Evolutionary conservation across 2,329 filamentous ascomycete genomes (phyloP).

Genomic region (Pyrenochaeta sp.): DNA sequence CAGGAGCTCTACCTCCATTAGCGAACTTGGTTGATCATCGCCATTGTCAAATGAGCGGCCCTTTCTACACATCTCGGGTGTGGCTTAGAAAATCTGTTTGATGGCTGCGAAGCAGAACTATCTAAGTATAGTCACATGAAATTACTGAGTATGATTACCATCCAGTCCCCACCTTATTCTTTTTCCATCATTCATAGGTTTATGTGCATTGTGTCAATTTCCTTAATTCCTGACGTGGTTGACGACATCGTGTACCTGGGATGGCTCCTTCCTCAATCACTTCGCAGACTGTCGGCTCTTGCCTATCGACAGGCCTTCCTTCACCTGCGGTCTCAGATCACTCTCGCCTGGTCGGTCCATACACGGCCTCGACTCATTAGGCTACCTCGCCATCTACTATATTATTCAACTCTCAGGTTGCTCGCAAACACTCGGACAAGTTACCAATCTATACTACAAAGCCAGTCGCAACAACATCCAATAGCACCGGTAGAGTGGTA

Average conservation of each 20-base stretch:
- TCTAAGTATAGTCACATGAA: too few relatives aligned
- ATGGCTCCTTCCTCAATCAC: neutral
- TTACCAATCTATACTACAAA: too few relatives aligned
- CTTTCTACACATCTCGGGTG: too few relatives aligned
- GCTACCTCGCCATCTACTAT: neutral
- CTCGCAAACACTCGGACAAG: too few relatives aligned
- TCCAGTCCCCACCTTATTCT: too few relatives aligned
- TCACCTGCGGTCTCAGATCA: constrained; percentile 6
- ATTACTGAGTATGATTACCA: too few relatives aligned
- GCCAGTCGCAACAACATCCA: too few relatives aligned
- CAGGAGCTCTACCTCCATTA: neutral
- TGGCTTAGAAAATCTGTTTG: too few relatives aligned
- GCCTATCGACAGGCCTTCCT: neutral
- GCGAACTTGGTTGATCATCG: neutral
- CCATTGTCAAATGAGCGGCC: neutral
- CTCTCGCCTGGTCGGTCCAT: neutral
- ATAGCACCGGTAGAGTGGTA: too few relatives aligned
- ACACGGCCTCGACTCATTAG: neutral
- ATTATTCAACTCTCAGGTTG: neutral
- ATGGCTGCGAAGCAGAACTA: too few relatives aligned
- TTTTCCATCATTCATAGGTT: too few relatives aligned
- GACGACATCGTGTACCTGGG: neutral
- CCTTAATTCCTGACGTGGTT: neutral
- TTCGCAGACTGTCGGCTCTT: constrained; percentile 1
- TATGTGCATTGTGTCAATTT: too few relatives aligned